Evolutionary conservation across 768 basidiomycete species (phyloP).

Genomic region (Amylocystis lapponica): DNA sequence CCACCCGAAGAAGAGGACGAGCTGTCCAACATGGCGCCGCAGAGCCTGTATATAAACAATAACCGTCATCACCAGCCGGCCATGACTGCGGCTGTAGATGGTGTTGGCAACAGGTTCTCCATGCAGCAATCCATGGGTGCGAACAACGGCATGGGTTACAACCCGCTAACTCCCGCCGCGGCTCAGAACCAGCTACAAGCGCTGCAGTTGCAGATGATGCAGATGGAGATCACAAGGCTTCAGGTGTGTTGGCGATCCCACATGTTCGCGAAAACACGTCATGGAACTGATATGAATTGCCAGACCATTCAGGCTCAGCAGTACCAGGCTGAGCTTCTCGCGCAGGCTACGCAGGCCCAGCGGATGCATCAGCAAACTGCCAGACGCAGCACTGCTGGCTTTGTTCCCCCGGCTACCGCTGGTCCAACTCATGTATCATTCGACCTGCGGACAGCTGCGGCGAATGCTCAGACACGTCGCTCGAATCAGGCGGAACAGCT

Average conservation of each 20-base stretch:
- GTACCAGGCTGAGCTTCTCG: conserved; percentile 65
- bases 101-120: conserved; percentile 57
- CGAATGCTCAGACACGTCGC: conserved; percentile 59
- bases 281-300: conserved; percentile 1
- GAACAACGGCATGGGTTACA: conserved; percentile 45
- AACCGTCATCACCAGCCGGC: conserved; percentile 38
- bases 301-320: conserved; percentile 73
- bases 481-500: conserved; percentile 64
- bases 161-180: conserved; percentile 33
- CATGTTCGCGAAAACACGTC: not conserved
- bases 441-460: conserved; percentile 52
- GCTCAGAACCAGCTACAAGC: conserved; percentile 54
- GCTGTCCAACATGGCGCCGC: conserved; percentile 49
- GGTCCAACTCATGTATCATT: conserved; percentile 60
- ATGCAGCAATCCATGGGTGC: conserved; percentile 58
- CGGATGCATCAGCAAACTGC: conserved; percentile 42
- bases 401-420: conserved; percentile 65
- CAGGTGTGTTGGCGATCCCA: conserved; percentile 46
- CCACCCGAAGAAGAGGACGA: conserved; percentile 58
- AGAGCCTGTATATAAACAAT: conserved; percentile 42
- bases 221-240: conserved; percentile 74
- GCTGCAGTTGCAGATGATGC: conserved; percentile 81
- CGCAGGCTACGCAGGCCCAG: conserved; percentile 50
- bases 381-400: conserved; percentile 42
- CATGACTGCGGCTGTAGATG: conserved; percentile 70